Evolutionary conservation across 2,329 filamentous ascomycete species (phyloP), one percentile per base, ranked within the genome.

Genomic region (Cyphellophora europaea): DNA sequence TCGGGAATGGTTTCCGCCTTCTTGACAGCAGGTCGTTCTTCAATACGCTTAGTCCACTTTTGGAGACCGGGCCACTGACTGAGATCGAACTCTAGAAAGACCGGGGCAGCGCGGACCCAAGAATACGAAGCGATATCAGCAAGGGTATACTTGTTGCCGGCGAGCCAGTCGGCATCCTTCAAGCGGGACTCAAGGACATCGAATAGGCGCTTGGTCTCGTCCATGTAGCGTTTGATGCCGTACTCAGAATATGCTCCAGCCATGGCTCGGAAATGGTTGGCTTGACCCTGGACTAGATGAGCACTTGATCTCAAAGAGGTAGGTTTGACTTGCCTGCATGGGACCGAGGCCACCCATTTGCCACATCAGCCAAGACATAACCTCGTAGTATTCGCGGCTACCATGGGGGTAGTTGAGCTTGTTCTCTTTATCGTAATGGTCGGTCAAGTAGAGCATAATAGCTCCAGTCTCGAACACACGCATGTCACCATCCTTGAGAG

Each of bases 171-270:
- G 5, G 57, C 59, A 17, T 57, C 53, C 27, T 48, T 40, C 4
- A 69, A 50, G 1, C 62, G 56, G 17, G 55, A 54, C 18, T 69
- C 60, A 4, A 69, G 55, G 11, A 69, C 63, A 13, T 54, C 50
- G 43, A 63, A 68, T 3, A 70, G 52, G 3, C 66, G 59, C 41
- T 61, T 64, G 4, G 65, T 67, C 47, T 69, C 66, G 17, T 63
- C 62, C 25, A 61, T 55, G 41, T 66, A 69, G n/a, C 65, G 55
- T 15, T 63, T 53, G 38, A 66, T 66, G 2, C 53, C 63, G 40
- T 65, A 67, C 33, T 57, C 49, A 15, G 65, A 65, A 40, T 63
- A 61, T 10, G 49, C 52, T 1, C 54, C 53, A 2, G 63, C 62
- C 29, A 64, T 65, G 33, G 59, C 56, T 38, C 58, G 57, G 56